Percentiles rank a stretch among this genome's conserved stretches.
These are phyloP conservation scores for Obelidium mucronatum DNA, from an alignment of 192 early-diverging fungal genomes.

Conservation along the genomic window DNA sequence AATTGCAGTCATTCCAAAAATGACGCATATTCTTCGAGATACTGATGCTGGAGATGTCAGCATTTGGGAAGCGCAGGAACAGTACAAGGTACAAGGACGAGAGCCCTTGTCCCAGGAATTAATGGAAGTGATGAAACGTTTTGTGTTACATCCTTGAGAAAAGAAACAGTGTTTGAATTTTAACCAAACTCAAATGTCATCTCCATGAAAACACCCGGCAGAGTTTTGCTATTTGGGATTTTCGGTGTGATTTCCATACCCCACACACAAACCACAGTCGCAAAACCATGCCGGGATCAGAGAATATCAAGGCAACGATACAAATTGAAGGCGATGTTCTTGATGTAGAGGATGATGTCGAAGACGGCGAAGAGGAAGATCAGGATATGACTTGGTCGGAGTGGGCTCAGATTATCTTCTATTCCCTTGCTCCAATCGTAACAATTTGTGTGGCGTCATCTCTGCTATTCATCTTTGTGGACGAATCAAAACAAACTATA, in stretches of 20 bases:
- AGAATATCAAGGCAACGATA: no score
- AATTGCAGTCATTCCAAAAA: neutral
- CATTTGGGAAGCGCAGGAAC: neutral
- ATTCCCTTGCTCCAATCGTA: neutral
- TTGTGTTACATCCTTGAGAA: no score
- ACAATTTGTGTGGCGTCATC: neutral
- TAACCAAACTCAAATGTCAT: no score
- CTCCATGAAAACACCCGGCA: no score
- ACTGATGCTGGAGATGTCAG: neutral
- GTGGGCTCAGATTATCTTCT: neutral
- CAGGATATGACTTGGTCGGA: neutral
- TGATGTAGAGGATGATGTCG: no score
- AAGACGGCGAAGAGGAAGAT: neutral
- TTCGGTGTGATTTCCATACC: no score
- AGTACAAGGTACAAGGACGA: neutral
- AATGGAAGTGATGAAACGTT: no score
- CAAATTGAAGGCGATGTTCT: no score
- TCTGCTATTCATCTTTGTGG: neutral
- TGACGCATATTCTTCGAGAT: conserved; percentile 6
- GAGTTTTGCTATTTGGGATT: no score
- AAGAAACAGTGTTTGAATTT: no score
- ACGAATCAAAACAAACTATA: conserved; percentile 7
- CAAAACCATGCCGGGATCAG: no score
- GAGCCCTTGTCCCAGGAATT: neutral
- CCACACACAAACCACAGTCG: no score